These are phyloP conservation scores for Tricholoma sp. DNA, from an alignment of 768 basidiomycete species.

Conservation along the genomic window DNA sequence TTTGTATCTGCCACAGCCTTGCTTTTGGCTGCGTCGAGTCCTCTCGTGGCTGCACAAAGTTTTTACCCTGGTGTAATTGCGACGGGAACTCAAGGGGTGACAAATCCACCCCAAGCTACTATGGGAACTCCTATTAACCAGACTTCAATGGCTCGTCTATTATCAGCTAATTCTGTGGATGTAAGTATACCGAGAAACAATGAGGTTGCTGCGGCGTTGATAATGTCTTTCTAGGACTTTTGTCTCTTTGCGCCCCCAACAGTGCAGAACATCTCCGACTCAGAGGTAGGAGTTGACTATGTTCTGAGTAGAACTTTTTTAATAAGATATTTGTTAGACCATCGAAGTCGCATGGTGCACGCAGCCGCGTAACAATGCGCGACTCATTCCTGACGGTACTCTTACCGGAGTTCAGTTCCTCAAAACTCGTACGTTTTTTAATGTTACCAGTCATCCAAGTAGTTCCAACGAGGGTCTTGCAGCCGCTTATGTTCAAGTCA, in stretches of 20 bases:
- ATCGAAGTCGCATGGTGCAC: constrained; percentile 44
- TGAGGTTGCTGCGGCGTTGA: neutral
- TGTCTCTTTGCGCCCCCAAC: constrained; percentile 39
- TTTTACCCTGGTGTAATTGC: constrained; percentile 34
- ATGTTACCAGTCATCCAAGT: neutral
- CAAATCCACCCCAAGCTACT: constrained; percentile 36
- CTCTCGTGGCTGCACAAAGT: constrained; percentile 11
- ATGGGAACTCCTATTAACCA: constrained; percentile 37
- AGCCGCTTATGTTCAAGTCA: constrained; percentile 39
- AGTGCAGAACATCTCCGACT: constrained; percentile 27
- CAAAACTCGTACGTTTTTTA: constrained; percentile 27
- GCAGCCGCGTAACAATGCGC: constrained; percentile 37
- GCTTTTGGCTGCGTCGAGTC: constrained; percentile 5
- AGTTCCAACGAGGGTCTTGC: neutral
- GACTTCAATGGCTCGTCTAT: constrained; percentile 31
- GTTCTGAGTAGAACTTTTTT: neutral
- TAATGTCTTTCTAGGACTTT: constrained; percentile 26
- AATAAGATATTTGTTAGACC: constrained; percentile 21
- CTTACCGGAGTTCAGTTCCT: constrained; percentile 37
- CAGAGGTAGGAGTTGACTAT: constrained; percentile 25
- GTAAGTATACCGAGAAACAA: constrained; percentile 13
- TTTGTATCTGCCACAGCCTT: constrained; percentile 4
- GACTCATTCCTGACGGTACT: constrained; percentile 40
- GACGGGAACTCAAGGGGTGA: constrained; percentile 35
- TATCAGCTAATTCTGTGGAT: constrained; percentile 37